These are phyloP conservation scores for Auricularia auricula-judae DNA, from an alignment of 768 basidiomycete genomes.

Conservation along the genomic window DNA sequence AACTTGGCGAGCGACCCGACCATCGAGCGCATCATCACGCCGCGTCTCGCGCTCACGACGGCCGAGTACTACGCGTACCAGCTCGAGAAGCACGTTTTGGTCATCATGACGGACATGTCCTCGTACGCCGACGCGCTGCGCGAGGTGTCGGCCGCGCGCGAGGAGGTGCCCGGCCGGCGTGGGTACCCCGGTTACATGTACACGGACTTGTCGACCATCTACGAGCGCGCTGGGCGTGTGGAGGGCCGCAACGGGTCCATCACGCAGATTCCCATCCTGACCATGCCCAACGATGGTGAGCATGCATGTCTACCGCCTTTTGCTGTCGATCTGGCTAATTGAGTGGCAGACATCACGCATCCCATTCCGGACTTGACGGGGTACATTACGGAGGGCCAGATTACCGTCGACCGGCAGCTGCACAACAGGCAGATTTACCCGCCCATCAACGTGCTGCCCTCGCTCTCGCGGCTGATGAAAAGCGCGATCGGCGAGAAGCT, in stretches of 20 bases:
- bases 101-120: conserved; percentile 98
- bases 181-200: conserved; percentile 99
- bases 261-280: conserved; percentile 98
- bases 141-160: conserved; percentile 96
- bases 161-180: conserved; percentile 98
- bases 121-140: conserved; percentile 95
- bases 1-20: conserved; percentile 99
- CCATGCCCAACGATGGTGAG: conserved; percentile 98
- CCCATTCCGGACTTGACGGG: conserved; percentile 99
- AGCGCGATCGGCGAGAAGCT: conserved; percentile 96
- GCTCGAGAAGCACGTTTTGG: conserved; percentile 97
- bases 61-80: conserved; percentile 99
- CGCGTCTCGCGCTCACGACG: conserved; percentile 93
- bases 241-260: conserved; percentile 97
- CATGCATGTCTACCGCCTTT: conserved; percentile 16
- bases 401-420: conserved; percentile 94
- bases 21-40: conserved; percentile 99
- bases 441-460: conserved; percentile 97
- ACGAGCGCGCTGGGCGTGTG: conserved; percentile 98
- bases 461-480: conserved; percentile 99
- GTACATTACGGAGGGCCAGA: conserved; percentile 99
- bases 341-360: conserved; percentile 86
- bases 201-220: conserved; percentile 98
- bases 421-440: conserved; percentile 97
- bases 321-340: background rate